Percentiles rank a stretch among this genome's conserved stretches.
Conservation (phyloP, 805 yeast species). For the Sugiyamaella smithiae region DNA sequence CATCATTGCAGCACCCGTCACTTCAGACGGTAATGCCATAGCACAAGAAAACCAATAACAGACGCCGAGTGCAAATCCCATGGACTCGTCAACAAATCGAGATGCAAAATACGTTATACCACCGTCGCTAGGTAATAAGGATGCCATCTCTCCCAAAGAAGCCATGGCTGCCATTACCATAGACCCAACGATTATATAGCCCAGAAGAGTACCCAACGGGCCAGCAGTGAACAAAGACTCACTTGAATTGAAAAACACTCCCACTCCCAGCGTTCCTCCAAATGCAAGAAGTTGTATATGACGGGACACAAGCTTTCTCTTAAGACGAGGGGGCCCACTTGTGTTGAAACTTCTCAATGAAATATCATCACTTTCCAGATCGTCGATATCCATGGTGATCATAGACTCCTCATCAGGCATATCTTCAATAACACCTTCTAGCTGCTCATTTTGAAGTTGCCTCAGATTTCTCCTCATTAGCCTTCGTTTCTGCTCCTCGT, state of each 20-base stretch:
- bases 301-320: conserved; percentile 58
- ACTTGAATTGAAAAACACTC: conserved; percentile 65
- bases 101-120: conserved; percentile 75
- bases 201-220: conserved; percentile 70
- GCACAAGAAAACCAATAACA: conserved; percentile 71
- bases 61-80: conserved; percentile 67
- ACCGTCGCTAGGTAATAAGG: conserved; percentile 73
- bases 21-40: conserved; percentile 72
- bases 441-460: background rate
- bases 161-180: conserved; percentile 67
- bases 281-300: conserved; percentile 77
- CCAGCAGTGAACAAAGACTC: conserved; percentile 73
- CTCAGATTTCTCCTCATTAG: background rate
- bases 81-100: conserved; percentile 59
- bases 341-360: conserved; percentile 15
- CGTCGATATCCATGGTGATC: conserved; percentile 30
- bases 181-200: conserved; percentile 61
- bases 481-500: conserved; percentile 18
- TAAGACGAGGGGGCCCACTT: conserved; percentile 28
- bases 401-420: conserved; percentile 24
- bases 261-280: conserved; percentile 79
- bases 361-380: conserved; percentile 22
- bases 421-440: conserved; percentile 7
- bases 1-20: conserved; percentile 77
- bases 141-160: conserved; percentile 78